Conservation (phyloP, 495 filamentous ascomycete genomes). For the Annulohypoxylon bovei region DNA sequence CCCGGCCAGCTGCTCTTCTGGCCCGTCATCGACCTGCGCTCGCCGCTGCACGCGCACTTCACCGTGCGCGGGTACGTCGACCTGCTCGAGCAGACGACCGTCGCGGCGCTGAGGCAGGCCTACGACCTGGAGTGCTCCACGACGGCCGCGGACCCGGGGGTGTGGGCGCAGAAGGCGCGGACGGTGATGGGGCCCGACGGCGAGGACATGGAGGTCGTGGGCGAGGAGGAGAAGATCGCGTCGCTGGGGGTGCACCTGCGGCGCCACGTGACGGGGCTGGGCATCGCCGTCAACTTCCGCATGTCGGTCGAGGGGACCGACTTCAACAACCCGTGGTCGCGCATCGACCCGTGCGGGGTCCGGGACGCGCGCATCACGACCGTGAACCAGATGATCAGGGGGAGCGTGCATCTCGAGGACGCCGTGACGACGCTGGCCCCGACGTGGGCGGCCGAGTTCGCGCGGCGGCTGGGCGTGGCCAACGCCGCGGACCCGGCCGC, state of each 20-base stretch:
- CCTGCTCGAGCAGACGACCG: constrained; percentile 78
- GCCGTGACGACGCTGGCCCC: background rate
- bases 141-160: constrained; percentile 85
- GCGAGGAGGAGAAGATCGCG: constrained; percentile 76
- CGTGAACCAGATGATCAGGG: constrained; percentile 53
- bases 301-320: constrained; percentile 53
- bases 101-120: constrained; percentile 61
- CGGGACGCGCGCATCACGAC: constrained; percentile 80
- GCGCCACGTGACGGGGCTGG: constrained; percentile 85
- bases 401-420: background rate
- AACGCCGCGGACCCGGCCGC: background rate
- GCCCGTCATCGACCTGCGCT: constrained; percentile 78
- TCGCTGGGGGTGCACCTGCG: constrained; percentile 89
- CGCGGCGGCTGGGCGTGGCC: background rate
- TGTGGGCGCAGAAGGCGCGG: constrained; percentile 68
- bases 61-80: constrained; percentile 73
- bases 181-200: constrained; percentile 48
- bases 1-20: constrained; percentile 93
- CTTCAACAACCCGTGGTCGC: constrained; percentile 54
- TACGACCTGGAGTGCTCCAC: constrained; percentile 67
- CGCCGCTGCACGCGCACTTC: constrained; percentile 49
- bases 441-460: background rate
- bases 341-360: constrained; percentile 89
- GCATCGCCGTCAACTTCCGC: constrained; percentile 82
- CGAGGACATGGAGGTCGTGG: constrained; percentile 89